A percentile compares a stretch with the other conserved stretches of the same genome.
These are phyloP conservation scores for Salinomyces thailandicus DNA, from an alignment of 2,329 filamentous ascomycete genomes.

Conservation along the genomic window DNA sequence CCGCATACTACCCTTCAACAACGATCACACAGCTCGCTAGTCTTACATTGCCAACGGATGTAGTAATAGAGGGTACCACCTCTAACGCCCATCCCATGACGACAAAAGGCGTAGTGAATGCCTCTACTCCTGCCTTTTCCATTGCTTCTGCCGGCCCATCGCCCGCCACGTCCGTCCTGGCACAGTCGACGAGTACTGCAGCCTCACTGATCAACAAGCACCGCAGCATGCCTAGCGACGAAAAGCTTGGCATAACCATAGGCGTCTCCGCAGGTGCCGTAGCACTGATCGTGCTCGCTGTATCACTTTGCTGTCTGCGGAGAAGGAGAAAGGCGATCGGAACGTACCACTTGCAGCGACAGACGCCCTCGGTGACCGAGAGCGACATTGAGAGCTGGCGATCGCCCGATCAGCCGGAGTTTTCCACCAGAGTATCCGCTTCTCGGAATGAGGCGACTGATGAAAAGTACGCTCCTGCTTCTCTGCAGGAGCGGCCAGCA, in stretches of 20 bases:
- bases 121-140: background rate
- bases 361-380: slow-evolving; percentile 2
- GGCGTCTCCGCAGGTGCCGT: slow-evolving; percentile 8
- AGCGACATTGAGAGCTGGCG: slow-evolving; percentile 7
- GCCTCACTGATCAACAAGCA: background rate
- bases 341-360: slow-evolving; percentile 6
- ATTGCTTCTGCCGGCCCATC: background rate
- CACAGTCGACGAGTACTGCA: background rate
- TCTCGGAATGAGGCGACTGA: background rate
- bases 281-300: slow-evolving; percentile 5
- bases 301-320: slow-evolving; percentile 4
- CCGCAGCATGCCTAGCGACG: slow-evolving; percentile 2
- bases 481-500: background rate
- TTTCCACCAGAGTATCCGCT: background rate
- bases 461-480: slow-evolving; percentile 2
- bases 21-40: slow-evolving; percentile 4
- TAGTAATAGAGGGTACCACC: slow-evolving; percentile 5
- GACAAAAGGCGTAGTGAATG: background rate
- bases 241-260: slow-evolving; percentile 8
- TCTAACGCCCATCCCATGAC: slow-evolving; percentile 3
- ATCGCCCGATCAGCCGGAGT: slow-evolving; percentile 1
- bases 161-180: slow-evolving; percentile 1
- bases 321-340: slow-evolving; percentile 6
- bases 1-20: slow-evolving; percentile 8
- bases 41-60: slow-evolving; percentile 5